Conservation (phyloP, 2,329 filamentous ascomycete species). For the Bipolaris bicolor region DNA sequence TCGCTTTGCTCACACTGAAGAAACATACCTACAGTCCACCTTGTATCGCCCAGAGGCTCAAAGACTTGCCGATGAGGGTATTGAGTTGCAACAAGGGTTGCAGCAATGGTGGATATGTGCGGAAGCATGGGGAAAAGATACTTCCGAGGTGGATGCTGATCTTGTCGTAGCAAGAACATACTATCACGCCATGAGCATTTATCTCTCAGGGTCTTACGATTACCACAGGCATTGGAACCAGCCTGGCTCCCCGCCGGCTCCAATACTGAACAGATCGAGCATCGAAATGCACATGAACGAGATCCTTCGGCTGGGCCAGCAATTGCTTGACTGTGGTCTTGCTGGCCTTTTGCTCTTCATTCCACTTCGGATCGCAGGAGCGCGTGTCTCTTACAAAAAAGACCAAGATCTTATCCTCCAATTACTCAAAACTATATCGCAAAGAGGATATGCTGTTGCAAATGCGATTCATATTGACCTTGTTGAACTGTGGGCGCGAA, state of each 20-base stretch:
- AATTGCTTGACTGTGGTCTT: slow-evolving; percentile 23
- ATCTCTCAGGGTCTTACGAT: slow-evolving; percentile 37
- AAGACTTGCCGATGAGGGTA: slow-evolving; percentile 27
- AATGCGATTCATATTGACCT: slow-evolving; percentile 24
- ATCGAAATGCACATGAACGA: slow-evolving; percentile 26
- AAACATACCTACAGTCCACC: not conserved
- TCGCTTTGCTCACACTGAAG: slow-evolving; percentile 6
- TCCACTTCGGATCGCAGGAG: slow-evolving; percentile 37
- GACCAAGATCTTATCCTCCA: slow-evolving; percentile 19
- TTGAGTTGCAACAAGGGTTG: slow-evolving; percentile 21
- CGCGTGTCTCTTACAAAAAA: slow-evolving; percentile 17
- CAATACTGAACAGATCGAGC: slow-evolving; percentile 18
- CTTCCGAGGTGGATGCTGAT: slow-evolving; percentile 18
- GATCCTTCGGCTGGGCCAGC: slow-evolving; percentile 27
- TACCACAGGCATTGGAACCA: slow-evolving; percentile 31
- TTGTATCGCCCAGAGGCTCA: not conserved
- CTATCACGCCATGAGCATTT: slow-evolving; percentile 37
- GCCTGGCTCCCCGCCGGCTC: slow-evolving; percentile 11
- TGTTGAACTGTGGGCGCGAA: slow-evolving; percentile 19
- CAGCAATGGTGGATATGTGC: slow-evolving; percentile 25
- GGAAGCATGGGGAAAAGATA: slow-evolving; percentile 15
- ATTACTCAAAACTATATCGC: slow-evolving; percentile 16
- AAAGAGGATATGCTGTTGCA: slow-evolving; percentile 28
- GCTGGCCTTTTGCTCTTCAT: slow-evolving; percentile 35
- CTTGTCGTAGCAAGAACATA: slow-evolving; percentile 23